Conservation (phyloP, 2,329 filamentous ascomycete species). For the Tolypocladium pustulatum region DNA sequence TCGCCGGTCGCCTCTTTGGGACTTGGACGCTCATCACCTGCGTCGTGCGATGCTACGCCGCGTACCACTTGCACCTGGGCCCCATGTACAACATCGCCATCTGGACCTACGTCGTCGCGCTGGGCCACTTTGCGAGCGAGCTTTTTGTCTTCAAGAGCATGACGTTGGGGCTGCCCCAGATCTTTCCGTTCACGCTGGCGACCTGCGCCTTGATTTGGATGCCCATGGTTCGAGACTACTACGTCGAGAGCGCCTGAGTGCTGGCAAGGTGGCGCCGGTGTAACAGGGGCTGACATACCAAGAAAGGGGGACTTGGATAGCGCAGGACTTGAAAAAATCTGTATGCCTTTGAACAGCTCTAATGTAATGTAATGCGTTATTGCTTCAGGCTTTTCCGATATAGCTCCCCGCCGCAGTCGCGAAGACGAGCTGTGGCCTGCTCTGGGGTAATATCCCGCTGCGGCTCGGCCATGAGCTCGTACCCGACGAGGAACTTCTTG, state of each 20-base stretch:
- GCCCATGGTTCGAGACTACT: conserved; percentile 56
- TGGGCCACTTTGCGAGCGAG: conserved; percentile 71
- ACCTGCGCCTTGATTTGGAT: conserved; percentile 48
- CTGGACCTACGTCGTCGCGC: conserved; percentile 72
- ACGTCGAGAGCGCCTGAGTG: conserved; percentile 38
- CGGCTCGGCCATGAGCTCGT: conserved; percentile 95
- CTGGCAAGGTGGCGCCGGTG: not conserved
- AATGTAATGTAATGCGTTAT: not conserved
- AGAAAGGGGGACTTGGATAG: not conserved
- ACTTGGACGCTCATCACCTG: conserved; percentile 78
- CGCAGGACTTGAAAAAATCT: no score
- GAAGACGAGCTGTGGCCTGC: conserved; percentile 73
- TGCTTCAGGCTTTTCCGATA: conserved; percentile 55
- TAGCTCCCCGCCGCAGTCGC: conserved; percentile 67
- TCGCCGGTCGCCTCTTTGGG: conserved; percentile 72
- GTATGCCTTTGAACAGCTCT: no score
- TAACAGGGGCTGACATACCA: not conserved
- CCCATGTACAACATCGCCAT: conserved; percentile 70
- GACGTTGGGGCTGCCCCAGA: conserved; percentile 46
- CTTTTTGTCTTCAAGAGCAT: conserved; percentile 70
- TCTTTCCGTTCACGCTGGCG: conserved; percentile 44
- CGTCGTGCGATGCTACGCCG: conserved; percentile 70
- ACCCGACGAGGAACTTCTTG: conserved; percentile 91
- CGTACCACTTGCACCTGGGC: conserved; percentile 66
- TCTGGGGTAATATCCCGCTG: conserved; percentile 97